A percentile compares a stretch with the other conserved stretches of the same genome.
These are phyloP conservation scores for Bipolaris bicolor DNA, from an alignment of 2,329 filamentous ascomycete species.

Conservation along the genomic window DNA sequence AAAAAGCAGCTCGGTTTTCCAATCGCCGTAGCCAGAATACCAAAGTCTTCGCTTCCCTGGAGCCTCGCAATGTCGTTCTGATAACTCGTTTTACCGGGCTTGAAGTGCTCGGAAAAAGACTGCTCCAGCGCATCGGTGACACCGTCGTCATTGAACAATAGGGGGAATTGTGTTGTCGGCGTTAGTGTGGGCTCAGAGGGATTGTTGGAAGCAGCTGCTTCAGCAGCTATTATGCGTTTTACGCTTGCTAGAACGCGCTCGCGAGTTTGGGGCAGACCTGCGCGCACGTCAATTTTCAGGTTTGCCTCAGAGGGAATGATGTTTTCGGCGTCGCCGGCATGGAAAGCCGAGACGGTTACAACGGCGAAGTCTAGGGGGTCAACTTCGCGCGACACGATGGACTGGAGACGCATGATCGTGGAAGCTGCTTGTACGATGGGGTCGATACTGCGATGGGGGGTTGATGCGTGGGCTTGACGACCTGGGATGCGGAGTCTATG, in stretches of 20 bases:
- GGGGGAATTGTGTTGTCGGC: constrained; percentile 51
- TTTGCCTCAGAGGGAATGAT: constrained; percentile 63
- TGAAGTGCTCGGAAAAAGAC: constrained; percentile 57
- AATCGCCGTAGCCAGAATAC: constrained; percentile 59
- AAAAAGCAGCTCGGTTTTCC: constrained; percentile 62
- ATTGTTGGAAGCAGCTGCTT: constrained; percentile 58
- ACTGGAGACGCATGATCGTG: constrained; percentile 64
- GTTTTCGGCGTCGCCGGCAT: constrained; percentile 66
- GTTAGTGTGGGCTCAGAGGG: constrained; percentile 53
- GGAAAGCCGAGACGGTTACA: constrained; percentile 64
- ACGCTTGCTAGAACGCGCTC: constrained; percentile 56
- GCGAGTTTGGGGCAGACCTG: constrained; percentile 55
- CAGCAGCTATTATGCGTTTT: constrained; percentile 61
- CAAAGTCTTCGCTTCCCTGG: constrained; percentile 64
- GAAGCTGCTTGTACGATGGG: constrained; percentile 64
- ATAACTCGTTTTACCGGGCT: constrained; percentile 34
- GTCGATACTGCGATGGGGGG: constrained; percentile 63
- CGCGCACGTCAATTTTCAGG: constrained; percentile 62
- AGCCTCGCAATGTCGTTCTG: constrained; percentile 51
- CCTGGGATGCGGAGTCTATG: constrained; percentile 62
- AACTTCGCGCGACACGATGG: constrained; percentile 63
- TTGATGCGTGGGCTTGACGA: constrained; percentile 63
- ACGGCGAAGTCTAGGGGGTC: constrained; percentile 62
- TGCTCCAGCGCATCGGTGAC: constrained; percentile 53
- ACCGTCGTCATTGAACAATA: constrained; percentile 59